A percentile compares a stretch with the other conserved stretches of the same genome.
Evolutionary conservation across 805 yeast species (phyloP).

Genomic region (Cyberlindnera euphorbiiphila): DNA sequence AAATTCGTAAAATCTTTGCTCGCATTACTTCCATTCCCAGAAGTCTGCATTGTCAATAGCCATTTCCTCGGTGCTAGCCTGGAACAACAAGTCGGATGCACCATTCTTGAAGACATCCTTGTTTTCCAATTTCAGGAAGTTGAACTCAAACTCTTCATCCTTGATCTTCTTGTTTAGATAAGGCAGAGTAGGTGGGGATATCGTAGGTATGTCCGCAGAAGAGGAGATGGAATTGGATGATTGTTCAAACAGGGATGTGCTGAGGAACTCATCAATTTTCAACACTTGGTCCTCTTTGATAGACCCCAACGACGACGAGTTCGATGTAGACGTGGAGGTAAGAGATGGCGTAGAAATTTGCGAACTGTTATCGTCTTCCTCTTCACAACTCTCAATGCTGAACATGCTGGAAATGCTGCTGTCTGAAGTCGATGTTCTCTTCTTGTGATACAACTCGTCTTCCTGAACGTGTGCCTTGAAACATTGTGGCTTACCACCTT

Average conservation of each 20-base stretch:
- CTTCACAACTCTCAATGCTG: slow-evolving; percentile 20
- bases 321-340: slow-evolving; percentile 22
- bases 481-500: slow-evolving; percentile 6
- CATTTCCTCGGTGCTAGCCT: slow-evolving; percentile 11
- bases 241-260: slow-evolving; percentile 23
- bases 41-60: slow-evolving; percentile 13
- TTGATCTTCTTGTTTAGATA: slow-evolving; percentile 8
- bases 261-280: slow-evolving; percentile 26
- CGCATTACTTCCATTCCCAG: slow-evolving; percentile 24
- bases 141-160: slow-evolving; percentile 23
- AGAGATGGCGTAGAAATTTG: slow-evolving; percentile 27
- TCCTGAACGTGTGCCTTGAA: slow-evolving; percentile 4
- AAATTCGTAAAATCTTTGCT: background rate
- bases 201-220: background rate
- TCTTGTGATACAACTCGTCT: slow-evolving; percentile 21
- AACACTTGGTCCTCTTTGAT: slow-evolving; percentile 26
- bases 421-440: slow-evolving; percentile 20
- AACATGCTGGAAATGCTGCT: slow-evolving; percentile 16
- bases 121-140: slow-evolving; percentile 23
- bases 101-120: slow-evolving; percentile 9
- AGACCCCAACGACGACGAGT: slow-evolving; percentile 20
- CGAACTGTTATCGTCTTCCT: slow-evolving; percentile 24
- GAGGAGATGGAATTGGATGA: slow-evolving; percentile 15
- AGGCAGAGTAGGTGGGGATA: slow-evolving; percentile 8
- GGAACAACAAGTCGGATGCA: slow-evolving; percentile 18